Percentiles rank a stretch among this genome's conserved stretches.
phyloP scores from a whole-genome alignment of 345 rosid genomes.

The Abelmoschus esculentus region DNA sequence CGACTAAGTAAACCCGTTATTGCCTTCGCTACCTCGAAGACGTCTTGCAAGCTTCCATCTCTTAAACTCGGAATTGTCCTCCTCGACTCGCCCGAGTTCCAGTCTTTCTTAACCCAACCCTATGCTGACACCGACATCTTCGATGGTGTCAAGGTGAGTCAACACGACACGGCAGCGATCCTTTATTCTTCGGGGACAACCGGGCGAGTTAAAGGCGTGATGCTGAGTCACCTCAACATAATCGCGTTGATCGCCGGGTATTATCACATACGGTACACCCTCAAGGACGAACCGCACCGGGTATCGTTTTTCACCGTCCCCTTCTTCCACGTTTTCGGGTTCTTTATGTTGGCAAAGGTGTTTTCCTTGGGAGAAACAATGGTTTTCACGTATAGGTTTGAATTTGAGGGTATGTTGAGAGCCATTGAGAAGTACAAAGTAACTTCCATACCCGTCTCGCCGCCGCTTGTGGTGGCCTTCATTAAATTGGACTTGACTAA shows the following conservation, averaged over 20 bases:
- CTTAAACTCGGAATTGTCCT: not conserved
- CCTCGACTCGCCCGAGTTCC: conserved; percentile 1
- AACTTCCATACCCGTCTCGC: conserved; percentile 68
- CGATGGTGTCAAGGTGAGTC: conserved; percentile 29
- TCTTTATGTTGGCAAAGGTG: conserved; percentile 35
- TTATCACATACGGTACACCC: conserved; percentile 11
- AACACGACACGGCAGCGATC: conserved; percentile 59
- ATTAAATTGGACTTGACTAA: conserved; percentile 56
- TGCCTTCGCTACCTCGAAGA: conserved; percentile 20
- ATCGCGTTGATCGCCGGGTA: conserved; percentile 51
- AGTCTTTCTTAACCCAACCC: not conserved
- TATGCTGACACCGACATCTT: not conserved
- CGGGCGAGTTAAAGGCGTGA: conserved; percentile 64
- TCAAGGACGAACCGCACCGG: conserved; percentile 25
- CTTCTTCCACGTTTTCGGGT: conserved; percentile 46
- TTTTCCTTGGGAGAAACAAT: conserved; percentile 32
- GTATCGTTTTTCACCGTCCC: conserved; percentile 48
- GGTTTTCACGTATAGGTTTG: conserved; percentile 46
- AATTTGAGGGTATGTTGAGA: conserved; percentile 41
- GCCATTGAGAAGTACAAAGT: conserved; percentile 54
- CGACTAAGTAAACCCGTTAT: conserved; percentile 20
- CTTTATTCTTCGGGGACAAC: conserved; percentile 84
- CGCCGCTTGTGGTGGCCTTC: conserved; percentile 64
- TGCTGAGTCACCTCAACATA: conserved; percentile 59
- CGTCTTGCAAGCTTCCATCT: not conserved